These are phyloP conservation scores for Omphalotus olearius DNA, from an alignment of 1,284 basidiomycete genomes.

Conservation along the genomic window DNA sequence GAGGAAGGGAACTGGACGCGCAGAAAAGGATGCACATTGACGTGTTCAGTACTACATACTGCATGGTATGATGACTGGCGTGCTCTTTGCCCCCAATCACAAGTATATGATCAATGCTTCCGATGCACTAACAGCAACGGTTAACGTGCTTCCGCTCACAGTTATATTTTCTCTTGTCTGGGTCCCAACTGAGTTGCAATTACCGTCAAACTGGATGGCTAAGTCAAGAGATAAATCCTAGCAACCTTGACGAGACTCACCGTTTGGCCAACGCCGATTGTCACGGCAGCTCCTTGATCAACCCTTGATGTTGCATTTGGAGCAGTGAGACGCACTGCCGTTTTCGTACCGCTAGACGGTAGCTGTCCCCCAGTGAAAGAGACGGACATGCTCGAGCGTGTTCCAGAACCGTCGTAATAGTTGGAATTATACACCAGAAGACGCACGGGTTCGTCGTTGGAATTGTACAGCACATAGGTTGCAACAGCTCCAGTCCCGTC, in stretches of 20 bases:
- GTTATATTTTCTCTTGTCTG: conserved; percentile 26
- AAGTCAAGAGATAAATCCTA: conserved; percentile 5
- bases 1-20: neutral
- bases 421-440: conserved; percentile 34
- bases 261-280: conserved; percentile 33
- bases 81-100: conserved; percentile 14
- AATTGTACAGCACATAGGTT: conserved; percentile 31
- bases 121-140: conserved; percentile 30
- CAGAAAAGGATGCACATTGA: conserved; percentile 2
- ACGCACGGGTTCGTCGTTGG: conserved; percentile 25
- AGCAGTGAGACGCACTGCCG: conserved; percentile 33
- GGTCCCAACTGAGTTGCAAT: conserved; percentile 22
- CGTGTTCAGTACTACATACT: conserved; percentile 9
- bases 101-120: conserved; percentile 36
- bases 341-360: conserved; percentile 19
- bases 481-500: conserved; percentile 29
- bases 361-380: conserved; percentile 26
- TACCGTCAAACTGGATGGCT: conserved; percentile 10
- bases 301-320: conserved; percentile 29
- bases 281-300: conserved; percentile 32
- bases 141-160: conserved; percentile 23
- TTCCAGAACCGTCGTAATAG: conserved; percentile 32
- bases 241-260: neutral
- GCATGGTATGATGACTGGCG: neutral
- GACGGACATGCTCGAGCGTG: conserved; percentile 25